Percentiles rank a stretch among this genome's conserved stretches.
These are phyloP conservation scores for Amanita polypyramis DNA, from an alignment of 768 basidiomycete species.

Conservation along the genomic window DNA sequence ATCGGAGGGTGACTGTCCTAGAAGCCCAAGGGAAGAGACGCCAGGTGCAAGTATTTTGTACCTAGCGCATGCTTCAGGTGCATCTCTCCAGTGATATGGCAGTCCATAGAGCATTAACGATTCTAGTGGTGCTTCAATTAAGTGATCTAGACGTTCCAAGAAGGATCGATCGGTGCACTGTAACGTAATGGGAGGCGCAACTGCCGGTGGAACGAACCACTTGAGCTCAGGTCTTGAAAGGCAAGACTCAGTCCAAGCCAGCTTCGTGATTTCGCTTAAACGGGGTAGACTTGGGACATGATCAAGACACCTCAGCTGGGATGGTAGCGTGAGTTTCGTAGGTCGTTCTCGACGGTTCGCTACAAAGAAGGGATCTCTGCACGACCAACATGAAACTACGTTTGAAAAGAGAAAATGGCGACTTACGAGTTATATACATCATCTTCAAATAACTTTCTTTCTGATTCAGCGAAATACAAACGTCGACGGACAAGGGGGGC, in stretches of 20 bases:
- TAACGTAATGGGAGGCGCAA: constrained; percentile 75
- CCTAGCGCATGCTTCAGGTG: constrained; percentile 32
- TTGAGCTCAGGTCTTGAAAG: constrained; percentile 70
- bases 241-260: constrained; percentile 65
- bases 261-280: constrained; percentile 49
- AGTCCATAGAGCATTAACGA: constrained; percentile 76
- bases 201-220: constrained; percentile 78
- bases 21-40: constrained; percentile 55
- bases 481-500: constrained; percentile 51
- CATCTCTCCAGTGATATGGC: constrained; percentile 56
- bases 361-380: constrained; percentile 46
- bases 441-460: constrained; percentile 27
- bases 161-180: constrained; percentile 72
- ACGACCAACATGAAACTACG: background rate
- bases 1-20: constrained; percentile 51
- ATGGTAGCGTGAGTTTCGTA: background rate
- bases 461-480: constrained; percentile 36
- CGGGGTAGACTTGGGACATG: constrained; percentile 35
- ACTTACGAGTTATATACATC: constrained; percentile 35
- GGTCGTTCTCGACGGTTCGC: constrained; percentile 16
- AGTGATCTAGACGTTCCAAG: constrained; percentile 52
- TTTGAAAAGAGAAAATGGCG: background rate
- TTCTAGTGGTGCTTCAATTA: constrained; percentile 63
- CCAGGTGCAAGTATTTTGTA: constrained; percentile 46
- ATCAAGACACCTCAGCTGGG: constrained; percentile 14